phyloP scores from a whole-genome alignment of 257 asterid species.

The Solanum bulbocastanum region DNA sequence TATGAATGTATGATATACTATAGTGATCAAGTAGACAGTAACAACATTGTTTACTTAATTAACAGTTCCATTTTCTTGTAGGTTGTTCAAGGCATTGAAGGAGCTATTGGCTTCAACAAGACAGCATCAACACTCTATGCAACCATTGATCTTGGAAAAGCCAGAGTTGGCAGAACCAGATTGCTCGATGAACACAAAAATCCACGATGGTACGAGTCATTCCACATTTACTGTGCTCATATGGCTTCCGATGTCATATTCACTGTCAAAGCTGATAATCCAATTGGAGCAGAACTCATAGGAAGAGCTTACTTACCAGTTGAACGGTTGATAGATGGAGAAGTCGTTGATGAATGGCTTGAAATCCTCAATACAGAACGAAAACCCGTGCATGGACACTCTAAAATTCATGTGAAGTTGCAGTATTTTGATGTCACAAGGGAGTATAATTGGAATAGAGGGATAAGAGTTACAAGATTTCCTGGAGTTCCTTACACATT shows the following conservation, averaged over 20 bases:
- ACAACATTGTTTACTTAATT: not conserved
- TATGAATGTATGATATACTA: too few species aligned
- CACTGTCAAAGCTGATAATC: slow-evolving; percentile 20
- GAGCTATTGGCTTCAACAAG: slow-evolving; percentile 25
- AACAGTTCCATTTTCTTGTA: not conserved
- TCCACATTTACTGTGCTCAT: slow-evolving; percentile 31
- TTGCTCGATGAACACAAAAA: slow-evolving; percentile 5
- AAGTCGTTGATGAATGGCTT: slow-evolving; percentile 20
- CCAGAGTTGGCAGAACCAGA: slow-evolving; percentile 48
- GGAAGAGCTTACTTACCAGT: slow-evolving; percentile 34
- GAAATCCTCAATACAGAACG: slow-evolving; percentile 12
- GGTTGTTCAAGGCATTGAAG: slow-evolving; percentile 49
- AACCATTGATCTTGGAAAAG: slow-evolving; percentile 45
- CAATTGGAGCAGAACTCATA: slow-evolving; percentile 27
- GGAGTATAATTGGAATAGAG: slow-evolving; percentile 20
- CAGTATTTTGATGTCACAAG: slow-evolving; percentile 16
- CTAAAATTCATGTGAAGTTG: slow-evolving; percentile 23
- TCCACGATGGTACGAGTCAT: slow-evolving; percentile 34
- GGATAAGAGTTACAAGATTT: slow-evolving; percentile 10
- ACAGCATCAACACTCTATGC: slow-evolving; percentile 43
- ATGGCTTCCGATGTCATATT: slow-evolving; percentile 22
- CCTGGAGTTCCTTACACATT: slow-evolving; percentile 20
- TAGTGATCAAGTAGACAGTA: not conserved
- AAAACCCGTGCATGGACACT: slow-evolving; percentile 18
- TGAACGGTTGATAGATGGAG: slow-evolving; percentile 8